Evolutionary conservation across 164 flowering plant genomes (phyloP), one percentile per base, ranked within the genome.

Genomic region (Stephania japonica): DNA sequence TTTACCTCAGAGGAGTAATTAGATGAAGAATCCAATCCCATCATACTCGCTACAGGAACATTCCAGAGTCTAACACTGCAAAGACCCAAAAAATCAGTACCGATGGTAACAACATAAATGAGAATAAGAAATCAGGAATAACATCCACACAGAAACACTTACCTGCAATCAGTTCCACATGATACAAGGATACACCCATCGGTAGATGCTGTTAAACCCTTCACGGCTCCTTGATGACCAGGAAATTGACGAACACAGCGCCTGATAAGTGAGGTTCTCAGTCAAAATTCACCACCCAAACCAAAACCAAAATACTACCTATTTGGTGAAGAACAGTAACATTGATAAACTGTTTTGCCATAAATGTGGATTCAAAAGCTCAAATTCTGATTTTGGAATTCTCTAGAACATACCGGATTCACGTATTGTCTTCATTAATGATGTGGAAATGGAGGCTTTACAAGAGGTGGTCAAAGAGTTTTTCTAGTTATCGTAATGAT

Each of bases 81-180:
- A 63, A 69, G 26, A 56, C n/a, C n/a, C 62, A 56, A 75, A 42
- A 24, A 53, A 74, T 62, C 13, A 25, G 43, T 63, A 25, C 56
- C 42, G 72, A 63, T 19, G 11, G 42, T 5, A 68, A 68, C 25
- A 41, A 66, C 69, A 27, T 18, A 66, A 32, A 67, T 32, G 25
- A 68, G 64, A 44, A 44, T 43, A 43, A 44, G 1, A 25, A 16
- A 16, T 56, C 21, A 19, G 6, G 21, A 56, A 56, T 1, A 14
- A 18, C 1, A 16, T 56, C 62, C 6, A 56, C 4, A 32, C 2
- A 70, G 16, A 7, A 41, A 5, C 38, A 7, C 89, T 86, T 86
- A 95, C 98, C 89, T 95, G 90, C 89, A 83, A 89, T 95, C 99
- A 70, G 80, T 83, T 77, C 99, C 97, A 76, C 98, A 93, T 6